phyloP scores from a whole-genome alignment of 2,329 filamentous ascomycete genomes.

The Proliferodiscus dingleyae region DNA sequence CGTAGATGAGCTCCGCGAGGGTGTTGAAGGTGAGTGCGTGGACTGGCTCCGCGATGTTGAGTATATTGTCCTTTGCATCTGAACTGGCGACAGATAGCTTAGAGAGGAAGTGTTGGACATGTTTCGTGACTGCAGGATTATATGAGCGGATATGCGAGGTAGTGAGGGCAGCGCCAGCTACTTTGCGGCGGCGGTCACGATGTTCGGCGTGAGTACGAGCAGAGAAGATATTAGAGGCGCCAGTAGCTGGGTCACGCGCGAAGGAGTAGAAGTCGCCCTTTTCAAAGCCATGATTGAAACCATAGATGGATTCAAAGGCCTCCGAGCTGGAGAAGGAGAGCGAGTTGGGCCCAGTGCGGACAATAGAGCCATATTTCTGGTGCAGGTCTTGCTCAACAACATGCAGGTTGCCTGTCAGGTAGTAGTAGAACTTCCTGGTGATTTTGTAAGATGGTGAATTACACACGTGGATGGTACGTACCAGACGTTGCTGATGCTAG shows the following conservation, averaged over 20 bases:
- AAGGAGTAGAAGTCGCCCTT: slow-evolving; percentile 10
- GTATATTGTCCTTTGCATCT: background rate
- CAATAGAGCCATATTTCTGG: slow-evolving; percentile 1
- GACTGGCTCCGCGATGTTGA: background rate
- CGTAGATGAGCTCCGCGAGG: slow-evolving; percentile 5
- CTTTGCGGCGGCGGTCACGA: slow-evolving; percentile 4
- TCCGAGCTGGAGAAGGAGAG: slow-evolving; percentile 32
- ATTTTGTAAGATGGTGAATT: background rate
- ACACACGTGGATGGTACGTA: background rate
- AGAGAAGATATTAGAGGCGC: slow-evolving; percentile 3
- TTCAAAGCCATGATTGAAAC: slow-evolving; percentile 21
- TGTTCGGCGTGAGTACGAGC: slow-evolving; percentile 6
- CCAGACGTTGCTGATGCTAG: slow-evolving; percentile 8
- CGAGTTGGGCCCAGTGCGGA: slow-evolving; percentile 23
- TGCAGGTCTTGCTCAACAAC: slow-evolving; percentile 5
- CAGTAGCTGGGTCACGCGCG: slow-evolving; percentile 1
- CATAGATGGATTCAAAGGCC: slow-evolving; percentile 47
- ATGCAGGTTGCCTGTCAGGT: background rate
- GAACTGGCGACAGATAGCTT: background rate
- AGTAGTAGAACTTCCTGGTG: background rate
- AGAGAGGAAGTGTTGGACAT: slow-evolving; percentile 1
- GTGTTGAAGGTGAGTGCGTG: slow-evolving; percentile 9
- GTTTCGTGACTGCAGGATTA: background rate
- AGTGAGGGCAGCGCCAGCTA: slow-evolving; percentile 6
- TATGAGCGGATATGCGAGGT: background rate